A percentile compares a stretch with the other conserved stretches of the same genome.
These are phyloP conservation scores for Spathaspora passalidarum DNA, from an alignment of 805 yeast genomes.

Conservation along the genomic window DNA sequence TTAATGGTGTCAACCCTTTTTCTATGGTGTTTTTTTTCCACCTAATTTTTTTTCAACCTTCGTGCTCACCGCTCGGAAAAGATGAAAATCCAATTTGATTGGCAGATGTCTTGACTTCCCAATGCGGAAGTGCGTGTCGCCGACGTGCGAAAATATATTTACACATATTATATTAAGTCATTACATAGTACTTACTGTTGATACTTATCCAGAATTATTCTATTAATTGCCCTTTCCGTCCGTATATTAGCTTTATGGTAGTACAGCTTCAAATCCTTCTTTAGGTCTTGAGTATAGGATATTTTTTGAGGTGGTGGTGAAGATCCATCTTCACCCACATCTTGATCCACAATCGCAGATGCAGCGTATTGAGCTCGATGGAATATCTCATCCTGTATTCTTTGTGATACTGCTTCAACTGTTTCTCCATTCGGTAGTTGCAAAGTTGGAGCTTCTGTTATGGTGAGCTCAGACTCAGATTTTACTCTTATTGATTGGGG, in stretches of 20 bases:
- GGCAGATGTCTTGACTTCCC: constrained; percentile 31
- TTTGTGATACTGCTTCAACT: constrained; percentile 24
- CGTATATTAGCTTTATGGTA: constrained; percentile 22
- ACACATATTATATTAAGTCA: neutral
- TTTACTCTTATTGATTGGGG: neutral
- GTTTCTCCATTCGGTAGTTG: constrained; percentile 16
- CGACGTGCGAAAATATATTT: neutral
- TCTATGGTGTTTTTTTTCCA: neutral
- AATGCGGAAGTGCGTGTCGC: constrained; percentile 17
- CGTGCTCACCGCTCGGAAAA: constrained; percentile 14
- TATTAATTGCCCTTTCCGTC: constrained; percentile 25
- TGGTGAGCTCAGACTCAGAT: neutral
- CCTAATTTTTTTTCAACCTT: constrained; percentile 1
- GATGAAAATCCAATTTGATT: constrained; percentile 25
- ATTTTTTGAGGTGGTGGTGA: neutral
- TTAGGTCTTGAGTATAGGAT: constrained; percentile 27
- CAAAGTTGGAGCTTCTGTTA: neutral
- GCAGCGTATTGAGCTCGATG: constrained; percentile 14
- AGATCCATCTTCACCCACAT: neutral
- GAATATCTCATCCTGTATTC: constrained; percentile 20
- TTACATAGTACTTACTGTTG: constrained; percentile 5
- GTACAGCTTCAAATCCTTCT: constrained; percentile 23
- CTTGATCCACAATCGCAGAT: neutral
- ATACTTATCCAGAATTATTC: constrained; percentile 24
- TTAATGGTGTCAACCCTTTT: constrained; percentile 3